These are phyloP conservation scores for Gloeostereum incarnatum DNA, from an alignment of 768 basidiomycete genomes.

Conservation along the genomic window DNA sequence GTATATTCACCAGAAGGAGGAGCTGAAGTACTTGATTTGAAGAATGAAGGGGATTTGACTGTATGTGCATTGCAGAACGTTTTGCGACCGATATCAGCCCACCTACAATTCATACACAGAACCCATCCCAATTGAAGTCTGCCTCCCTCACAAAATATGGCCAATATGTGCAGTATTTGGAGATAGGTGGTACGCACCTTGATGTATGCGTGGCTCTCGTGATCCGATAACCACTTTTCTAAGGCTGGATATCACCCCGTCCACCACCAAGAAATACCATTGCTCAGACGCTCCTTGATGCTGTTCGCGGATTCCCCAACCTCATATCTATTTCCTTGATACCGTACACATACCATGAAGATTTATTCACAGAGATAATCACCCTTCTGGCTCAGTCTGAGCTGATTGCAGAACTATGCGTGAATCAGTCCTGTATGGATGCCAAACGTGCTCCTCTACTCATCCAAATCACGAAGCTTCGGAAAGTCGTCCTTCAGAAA, in stretches of 20 bases:
- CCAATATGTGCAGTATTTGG: conserved; percentile 27
- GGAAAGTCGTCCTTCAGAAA: conserved; percentile 4
- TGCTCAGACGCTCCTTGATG: conserved; percentile 7
- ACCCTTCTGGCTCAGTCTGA: conserved; percentile 2
- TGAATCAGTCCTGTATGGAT: conserved; percentile 6
- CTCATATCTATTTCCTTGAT: conserved; percentile 4
- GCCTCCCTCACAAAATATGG: conserved; percentile 30
- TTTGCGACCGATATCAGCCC: no score
- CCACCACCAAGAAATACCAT: conserved; percentile 8
- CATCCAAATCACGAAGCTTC: conserved; percentile 1
- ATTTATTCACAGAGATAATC: conserved; percentile 3
- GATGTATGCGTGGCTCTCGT: not conserved
- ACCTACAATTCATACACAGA: conserved; percentile 17
- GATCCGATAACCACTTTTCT: not conserved
- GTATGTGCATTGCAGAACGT: no score
- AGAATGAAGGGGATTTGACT: no score
- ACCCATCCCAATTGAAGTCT: conserved; percentile 26
- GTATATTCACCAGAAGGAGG: no score
- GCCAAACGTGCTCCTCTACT: not conserved
- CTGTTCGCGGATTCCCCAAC: conserved; percentile 9
- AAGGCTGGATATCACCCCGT: conserved; percentile 12
- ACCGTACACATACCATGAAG: conserved; percentile 3
- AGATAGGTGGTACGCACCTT: conserved; percentile 31
- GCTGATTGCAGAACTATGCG: not conserved
- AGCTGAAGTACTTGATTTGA: no score